A percentile compares a stretch with the other conserved stretches of the same genome.
These are phyloP conservation scores for Debaryomyces sp. DNA, from an alignment of 1,139 yeast species.

Conservation along the genomic window DNA sequence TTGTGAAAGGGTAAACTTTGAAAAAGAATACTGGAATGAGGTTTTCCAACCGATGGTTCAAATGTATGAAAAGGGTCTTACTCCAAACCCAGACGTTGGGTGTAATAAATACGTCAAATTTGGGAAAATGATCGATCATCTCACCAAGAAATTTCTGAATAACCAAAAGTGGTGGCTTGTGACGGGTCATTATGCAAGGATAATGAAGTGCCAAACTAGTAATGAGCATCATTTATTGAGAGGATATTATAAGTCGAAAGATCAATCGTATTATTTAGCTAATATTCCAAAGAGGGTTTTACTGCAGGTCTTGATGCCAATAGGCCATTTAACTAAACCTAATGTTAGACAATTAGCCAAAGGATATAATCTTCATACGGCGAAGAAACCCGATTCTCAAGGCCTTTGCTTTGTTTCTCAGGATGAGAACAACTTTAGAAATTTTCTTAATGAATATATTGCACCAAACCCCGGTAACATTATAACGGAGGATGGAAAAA, in stretches of 20 bases:
- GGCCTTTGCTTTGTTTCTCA: slow-evolving; percentile 93
- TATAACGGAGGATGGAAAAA: slow-evolving; percentile 67
- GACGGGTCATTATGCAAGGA: slow-evolving; percentile 89
- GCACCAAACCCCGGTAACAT: slow-evolving; percentile 75
- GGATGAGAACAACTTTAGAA: slow-evolving; percentile 67
- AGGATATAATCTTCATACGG: slow-evolving; percentile 57
- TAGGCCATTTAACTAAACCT: slow-evolving; percentile 77
- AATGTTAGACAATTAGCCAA: slow-evolving; percentile 70
- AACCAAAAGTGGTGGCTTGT: slow-evolving; percentile 74
- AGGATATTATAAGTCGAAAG: slow-evolving; percentile 65
- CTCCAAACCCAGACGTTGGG: slow-evolving; percentile 94
- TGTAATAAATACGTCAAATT: slow-evolving; percentile 87
- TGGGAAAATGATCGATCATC: slow-evolving; percentile 67
- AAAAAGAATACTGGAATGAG: slow-evolving; percentile 86
- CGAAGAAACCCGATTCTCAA: slow-evolving; percentile 86
- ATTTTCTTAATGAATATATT: slow-evolving; percentile 76
- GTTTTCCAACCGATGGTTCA: slow-evolving; percentile 92
- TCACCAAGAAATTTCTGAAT: slow-evolving; percentile 36
- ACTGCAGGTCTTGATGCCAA: slow-evolving; percentile 65
- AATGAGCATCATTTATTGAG: slow-evolving; percentile 55
- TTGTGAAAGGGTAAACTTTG: slow-evolving; percentile 79
- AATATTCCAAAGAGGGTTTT: slow-evolving; percentile 57
- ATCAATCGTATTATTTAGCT: slow-evolving; percentile 89
- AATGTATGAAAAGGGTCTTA: slow-evolving; percentile 66
- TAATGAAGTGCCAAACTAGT: slow-evolving; percentile 38